Conservation (phyloP, 2,329 filamentous ascomycete genomes). For the Camillea tinctor region DNA sequence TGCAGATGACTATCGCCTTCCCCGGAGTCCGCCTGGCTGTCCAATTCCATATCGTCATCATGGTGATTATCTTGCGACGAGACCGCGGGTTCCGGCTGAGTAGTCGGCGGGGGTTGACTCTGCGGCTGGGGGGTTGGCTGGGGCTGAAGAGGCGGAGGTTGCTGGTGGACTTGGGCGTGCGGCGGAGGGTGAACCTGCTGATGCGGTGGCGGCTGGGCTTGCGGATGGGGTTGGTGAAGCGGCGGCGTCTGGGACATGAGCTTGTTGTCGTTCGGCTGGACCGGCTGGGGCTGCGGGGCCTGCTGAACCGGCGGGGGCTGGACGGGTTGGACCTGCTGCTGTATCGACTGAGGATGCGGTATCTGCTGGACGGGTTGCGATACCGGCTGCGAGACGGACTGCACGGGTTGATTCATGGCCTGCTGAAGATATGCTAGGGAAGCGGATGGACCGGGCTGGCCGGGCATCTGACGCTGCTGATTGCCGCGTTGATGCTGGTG, state of each 20-base stretch:
- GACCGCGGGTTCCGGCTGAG: constrained; percentile 29
- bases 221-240: constrained; percentile 27
- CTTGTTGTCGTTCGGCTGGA: constrained; percentile 30
- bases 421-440: constrained; percentile 34
- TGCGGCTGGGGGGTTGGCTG: constrained; percentile 30
- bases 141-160: constrained; percentile 25
- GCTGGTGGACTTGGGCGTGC: constrained; percentile 33
- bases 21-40: constrained; percentile 45
- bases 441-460: constrained; percentile 29
- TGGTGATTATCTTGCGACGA: constrained; percentile 40
- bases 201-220: constrained; percentile 23
- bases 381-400: constrained; percentile 31
- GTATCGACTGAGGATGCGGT: constrained; percentile 31
- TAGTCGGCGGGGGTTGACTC: constrained; percentile 26
- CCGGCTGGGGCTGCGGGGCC: constrained; percentile 28
- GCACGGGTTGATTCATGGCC: constrained; percentile 32
- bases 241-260: constrained; percentile 33
- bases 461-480: constrained; percentile 35
- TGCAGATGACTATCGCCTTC: constrained; percentile 47
- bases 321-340: constrained; percentile 16
- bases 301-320: constrained; percentile 16
- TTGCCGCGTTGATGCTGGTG: constrained; percentile 35
- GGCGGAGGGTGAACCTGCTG: constrained; percentile 25
- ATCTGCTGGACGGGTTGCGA: constrained; percentile 33
- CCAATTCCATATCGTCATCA: constrained; percentile 53